Evolutionary conservation across 202 grass and related monocot species (phyloP).

Genomic region (Carex arenaria): DNA sequence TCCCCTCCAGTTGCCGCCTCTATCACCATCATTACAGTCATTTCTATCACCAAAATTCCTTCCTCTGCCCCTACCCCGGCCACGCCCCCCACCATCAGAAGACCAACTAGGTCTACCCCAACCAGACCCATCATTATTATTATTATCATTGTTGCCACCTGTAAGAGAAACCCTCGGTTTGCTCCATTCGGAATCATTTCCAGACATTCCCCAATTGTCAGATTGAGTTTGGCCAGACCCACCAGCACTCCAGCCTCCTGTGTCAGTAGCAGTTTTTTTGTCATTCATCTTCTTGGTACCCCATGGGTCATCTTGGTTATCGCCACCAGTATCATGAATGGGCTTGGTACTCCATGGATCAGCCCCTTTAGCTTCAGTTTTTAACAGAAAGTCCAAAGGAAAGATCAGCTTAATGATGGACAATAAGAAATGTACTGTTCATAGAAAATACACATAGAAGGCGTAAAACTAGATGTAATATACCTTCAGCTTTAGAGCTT

Average conservation of each 20-base stretch:
- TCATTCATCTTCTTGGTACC: background rate
- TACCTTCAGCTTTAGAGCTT: slow-evolving; percentile 27
- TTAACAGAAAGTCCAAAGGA: background rate
- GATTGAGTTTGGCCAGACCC: slow-evolving; percentile 33
- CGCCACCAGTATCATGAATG: background rate
- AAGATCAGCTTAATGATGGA: background rate
- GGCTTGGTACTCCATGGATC: slow-evolving; percentile 32
- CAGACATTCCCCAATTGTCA: slow-evolving; percentile 36
- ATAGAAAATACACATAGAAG: background rate
- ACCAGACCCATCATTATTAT: slow-evolving; percentile 34
- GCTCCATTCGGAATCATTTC: slow-evolving; percentile 53
- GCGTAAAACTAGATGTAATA: background rate
- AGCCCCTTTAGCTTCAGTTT: slow-evolving; percentile 13
- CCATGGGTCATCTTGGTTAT: slow-evolving; percentile 29
- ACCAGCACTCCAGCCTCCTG: slow-evolving; percentile 30
- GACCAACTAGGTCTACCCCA: slow-evolving; percentile 37
- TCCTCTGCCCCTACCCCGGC: slow-evolving; percentile 50
- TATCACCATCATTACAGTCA: slow-evolving; percentile 34
- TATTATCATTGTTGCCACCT: slow-evolving; percentile 27
- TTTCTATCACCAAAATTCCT: slow-evolving; percentile 30
- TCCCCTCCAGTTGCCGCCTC: slow-evolving; percentile 37
- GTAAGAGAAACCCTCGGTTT: slow-evolving; percentile 32
- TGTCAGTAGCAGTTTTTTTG: background rate
- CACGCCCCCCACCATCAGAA: slow-evolving; percentile 9
- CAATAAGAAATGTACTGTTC: background rate